Base-by-base conservation (phyloP, 805 yeast genomes). In the Sugiyamaella marilandica region DNA sequence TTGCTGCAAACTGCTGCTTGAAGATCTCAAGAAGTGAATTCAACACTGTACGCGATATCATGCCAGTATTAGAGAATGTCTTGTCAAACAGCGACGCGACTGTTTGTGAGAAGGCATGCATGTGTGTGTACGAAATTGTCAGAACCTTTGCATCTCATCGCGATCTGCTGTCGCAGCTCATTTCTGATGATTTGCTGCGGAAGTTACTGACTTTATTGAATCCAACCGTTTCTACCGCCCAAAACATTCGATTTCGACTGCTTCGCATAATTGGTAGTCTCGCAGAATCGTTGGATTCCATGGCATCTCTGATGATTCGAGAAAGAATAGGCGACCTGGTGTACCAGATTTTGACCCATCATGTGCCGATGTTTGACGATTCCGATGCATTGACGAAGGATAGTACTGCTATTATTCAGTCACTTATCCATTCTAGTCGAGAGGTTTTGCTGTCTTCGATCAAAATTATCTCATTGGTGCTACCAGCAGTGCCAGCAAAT, bases 341-440 rank as follows among this genome's bases (percentile, higher is more conserved):
- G 3, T 66, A 68, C 14, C 66, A 73, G n/a, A 74, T 84, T 1
- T 67, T 87, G 51, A 71, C 77, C 21, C 77, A 74, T 41, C 82
- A 76, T 59, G 74, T 79, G 10, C 63, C 67, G 2, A 59, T 59
- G 32, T 53, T 58, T 29, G 65, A 62, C 13, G 44, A 51, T 19
- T 50, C 60, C 10, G 55, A 58, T 29, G 55, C 57, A 32, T 45
- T 56, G 32, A 62, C 55, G 4, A 63, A 59, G 4, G 63, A 70
- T 7, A 63, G 55, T 39, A 50, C 59, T 1, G 64, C 80, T 1
- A 72, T 88, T 4, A 79, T 84, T 45, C 95, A 87, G 61, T 79
- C 87, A 0, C 67, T 89, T 37, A 84, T 87, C 81, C 79, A 83
- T 50, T 79, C 83, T 1, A 90, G 92, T 0, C 84, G 82, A 59